A percentile compares a stretch with the other conserved stretches of the same genome.
These are phyloP conservation scores for Plasmopara viticola DNA, from an alignment of 352 stramenopile genomes.

Conservation along the genomic window DNA sequence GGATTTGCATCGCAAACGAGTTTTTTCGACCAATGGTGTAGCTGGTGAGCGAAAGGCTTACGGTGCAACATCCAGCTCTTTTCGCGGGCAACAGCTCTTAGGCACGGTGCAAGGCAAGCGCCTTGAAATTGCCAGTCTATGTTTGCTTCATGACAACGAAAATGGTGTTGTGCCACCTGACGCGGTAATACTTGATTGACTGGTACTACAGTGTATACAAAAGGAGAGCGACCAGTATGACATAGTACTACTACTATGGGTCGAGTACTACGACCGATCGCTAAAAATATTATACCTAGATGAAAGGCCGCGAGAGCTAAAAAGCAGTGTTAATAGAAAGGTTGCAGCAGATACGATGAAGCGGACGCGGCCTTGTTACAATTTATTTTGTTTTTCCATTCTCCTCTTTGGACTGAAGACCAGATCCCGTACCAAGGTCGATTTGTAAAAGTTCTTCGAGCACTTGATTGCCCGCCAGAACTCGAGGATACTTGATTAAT, in stretches of 20 bases:
- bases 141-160: conserved; percentile 54
- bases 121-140: conserved; percentile 66
- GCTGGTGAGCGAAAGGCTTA: conserved; percentile 37
- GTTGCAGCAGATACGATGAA: too few species aligned
- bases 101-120: conserved; percentile 65
- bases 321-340: too few species aligned
- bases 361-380: too few species aligned
- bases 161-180: conserved; percentile 36
- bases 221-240: too few species aligned
- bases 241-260: too few species aligned
- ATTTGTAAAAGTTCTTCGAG: conserved; percentile 84
- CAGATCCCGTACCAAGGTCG: conserved; percentile 68
- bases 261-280: too few species aligned
- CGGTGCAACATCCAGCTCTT: conserved; percentile 44
- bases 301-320: too few species aligned
- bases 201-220: too few species aligned
- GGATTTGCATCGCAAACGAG: conserved; percentile 52
- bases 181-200: conserved; percentile 23
- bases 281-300: too few species aligned
- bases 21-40: conserved; percentile 50
- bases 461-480: conserved; percentile 85
- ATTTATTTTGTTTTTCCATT: too few species aligned
- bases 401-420: conserved; percentile 23
- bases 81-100: conserved; percentile 62
- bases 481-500: conserved; percentile 66